Conservation (phyloP, 1,284 basidiomycete species). For the Cutaneotrichosporon cyanovorans region DNA sequence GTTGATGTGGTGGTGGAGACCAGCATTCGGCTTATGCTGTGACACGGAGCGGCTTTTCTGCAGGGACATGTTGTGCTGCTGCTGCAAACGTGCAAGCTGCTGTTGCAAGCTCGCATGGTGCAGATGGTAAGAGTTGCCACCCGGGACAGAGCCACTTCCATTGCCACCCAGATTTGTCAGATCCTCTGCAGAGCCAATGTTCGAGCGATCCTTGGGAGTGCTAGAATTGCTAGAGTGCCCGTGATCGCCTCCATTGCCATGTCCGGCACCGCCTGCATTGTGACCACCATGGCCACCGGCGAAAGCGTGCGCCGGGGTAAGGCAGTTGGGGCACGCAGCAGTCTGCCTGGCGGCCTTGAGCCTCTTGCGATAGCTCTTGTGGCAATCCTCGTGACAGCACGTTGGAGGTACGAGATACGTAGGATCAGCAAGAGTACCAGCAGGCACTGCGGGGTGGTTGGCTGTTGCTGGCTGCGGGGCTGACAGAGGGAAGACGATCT, state of each 20-base stretch:
- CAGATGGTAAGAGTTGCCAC: constrained; percentile 29
- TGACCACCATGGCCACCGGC: constrained; percentile 16
- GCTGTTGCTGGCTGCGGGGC: constrained; percentile 42
- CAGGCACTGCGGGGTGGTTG: constrained; percentile 42
- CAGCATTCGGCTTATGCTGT: constrained; percentile 1
- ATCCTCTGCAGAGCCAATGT: constrained; percentile 28
- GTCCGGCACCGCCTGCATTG: constrained; percentile 22
- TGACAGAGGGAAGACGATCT: constrained; percentile 44
- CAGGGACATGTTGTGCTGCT: constrained; percentile 28
- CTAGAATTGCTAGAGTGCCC: constrained; percentile 36
- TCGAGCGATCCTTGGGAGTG: constrained; percentile 42
- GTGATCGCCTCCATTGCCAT: constrained; percentile 20
- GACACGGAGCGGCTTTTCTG: constrained; percentile 2
- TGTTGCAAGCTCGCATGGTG: constrained; percentile 35
- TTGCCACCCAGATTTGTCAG: constrained; percentile 25
- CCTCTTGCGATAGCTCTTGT: constrained; percentile 48
- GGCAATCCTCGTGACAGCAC: constrained; percentile 50
- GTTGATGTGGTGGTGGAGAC: constrained; percentile 24
- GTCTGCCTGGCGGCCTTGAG: constrained; percentile 47
- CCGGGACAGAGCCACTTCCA: background rate
- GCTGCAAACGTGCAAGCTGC: constrained; percentile 32
- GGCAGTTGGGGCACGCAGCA: constrained; percentile 44
- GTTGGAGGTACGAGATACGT: constrained; percentile 47
- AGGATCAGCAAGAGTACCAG: constrained; percentile 45
- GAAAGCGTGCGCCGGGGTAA: constrained; percentile 25